Percentiles rank a stretch among this genome's conserved stretches.
These are phyloP conservation scores for Eucalyptus polyanthemos DNA, from an alignment of 345 rosid genomes.

Conservation along the genomic window DNA sequence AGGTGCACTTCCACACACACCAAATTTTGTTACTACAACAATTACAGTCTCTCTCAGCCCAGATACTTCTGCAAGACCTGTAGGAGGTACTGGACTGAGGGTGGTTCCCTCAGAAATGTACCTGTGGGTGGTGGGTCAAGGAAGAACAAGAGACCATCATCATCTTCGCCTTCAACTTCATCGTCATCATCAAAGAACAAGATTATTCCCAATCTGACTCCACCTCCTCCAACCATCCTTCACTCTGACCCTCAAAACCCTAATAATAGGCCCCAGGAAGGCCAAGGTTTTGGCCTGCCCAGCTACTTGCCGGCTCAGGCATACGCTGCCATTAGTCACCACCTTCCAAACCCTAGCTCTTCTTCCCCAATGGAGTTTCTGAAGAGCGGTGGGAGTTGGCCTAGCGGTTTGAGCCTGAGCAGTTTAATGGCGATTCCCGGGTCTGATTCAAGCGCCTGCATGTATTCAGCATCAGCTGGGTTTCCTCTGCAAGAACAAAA, in stretches of 20 bases:
- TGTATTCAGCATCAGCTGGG: constrained; percentile 3
- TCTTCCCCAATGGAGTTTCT: background rate
- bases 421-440: constrained; percentile 7
- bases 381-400: background rate
- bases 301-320: background rate
- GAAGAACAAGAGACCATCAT: constrained; percentile 32
- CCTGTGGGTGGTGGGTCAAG: constrained; percentile 59
- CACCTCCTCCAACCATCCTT: background rate
- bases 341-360: constrained; percentile 4
- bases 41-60: constrained; percentile 51
- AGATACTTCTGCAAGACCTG: constrained; percentile 51
- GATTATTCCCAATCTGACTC: background rate
- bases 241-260: constrained; percentile 20
- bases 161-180: background rate
- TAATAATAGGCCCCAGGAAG: constrained; percentile 4
- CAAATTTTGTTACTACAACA: constrained; percentile 52
- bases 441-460: constrained; percentile 1
- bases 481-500: constrained; percentile 24
- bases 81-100: constrained; percentile 54
- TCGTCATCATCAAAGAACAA: constrained; percentile 2
- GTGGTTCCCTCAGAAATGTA: constrained; percentile 46
- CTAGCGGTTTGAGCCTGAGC: constrained; percentile 8
- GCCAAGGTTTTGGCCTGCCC: constrained; percentile 31
- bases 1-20: constrained; percentile 44
- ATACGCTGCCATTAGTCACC: background rate